Evolutionary conservation across 1,139 yeast genomes (phyloP), one percentile per base, ranked within the genome.

Genomic region (Kluyveromyces marxianus): DNA sequence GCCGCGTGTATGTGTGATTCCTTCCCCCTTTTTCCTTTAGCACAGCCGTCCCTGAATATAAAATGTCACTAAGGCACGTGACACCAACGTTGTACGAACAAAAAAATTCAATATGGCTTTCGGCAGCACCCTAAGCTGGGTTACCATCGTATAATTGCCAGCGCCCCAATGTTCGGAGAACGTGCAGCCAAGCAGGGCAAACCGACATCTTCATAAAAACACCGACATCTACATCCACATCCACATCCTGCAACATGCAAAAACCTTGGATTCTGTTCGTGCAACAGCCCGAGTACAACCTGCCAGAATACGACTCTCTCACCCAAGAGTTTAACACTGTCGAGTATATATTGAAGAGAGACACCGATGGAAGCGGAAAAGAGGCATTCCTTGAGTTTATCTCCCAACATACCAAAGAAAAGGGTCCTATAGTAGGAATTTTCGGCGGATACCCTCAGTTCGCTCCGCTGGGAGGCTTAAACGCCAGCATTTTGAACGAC

Each of bases 391-490:
- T 59, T 3, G 33, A 44, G 10, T 59, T 51, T 35, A 40, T 60
- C n/a, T 39, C 40, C 3, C 44, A 48, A 3, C 53, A 54, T 29
- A 37, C 50, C n/a, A 41, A 51, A 3, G 39, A 43, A 3, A 54
- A 53, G 6, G 52, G 48, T 14, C 63, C 60, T 4, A 40, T 40
- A 7, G 43, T 40, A 2, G 43, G 43, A 1, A 54, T 62, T 2
- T 62, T 59, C 44, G 58, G 58, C 26, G 65, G 66, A 0, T 62
- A 54, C 39, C 60, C 61, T 3, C 59, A 59, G 4, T 62, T 62
- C 42, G 46, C 45, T 7, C 51, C 55, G 5, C 54, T 62, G 24
- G 61, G 62, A 4, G 66, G 66, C 0, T 49, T 61, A 25, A 58
- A 60, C 2, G 47, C 49, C 25, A 56, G 53, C n/a, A 39, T 59